These are phyloP conservation scores for Cordyceps fumosorosea DNA, from an alignment of 2,329 filamentous ascomycete species.

Conservation along the genomic window DNA sequence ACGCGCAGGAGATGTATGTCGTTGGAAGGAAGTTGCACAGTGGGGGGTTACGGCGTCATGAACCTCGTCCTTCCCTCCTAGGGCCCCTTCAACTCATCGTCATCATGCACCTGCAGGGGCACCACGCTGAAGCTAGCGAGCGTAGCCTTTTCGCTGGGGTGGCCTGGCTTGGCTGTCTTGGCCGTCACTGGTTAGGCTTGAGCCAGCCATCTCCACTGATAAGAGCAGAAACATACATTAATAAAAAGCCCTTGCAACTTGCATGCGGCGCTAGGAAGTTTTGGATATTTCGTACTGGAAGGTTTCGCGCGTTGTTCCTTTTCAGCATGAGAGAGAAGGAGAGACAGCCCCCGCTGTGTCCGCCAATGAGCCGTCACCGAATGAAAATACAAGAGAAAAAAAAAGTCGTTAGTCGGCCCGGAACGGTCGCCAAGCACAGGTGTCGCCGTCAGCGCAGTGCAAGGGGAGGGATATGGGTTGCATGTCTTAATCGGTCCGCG, in stretches of 20 bases:
- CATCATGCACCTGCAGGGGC: background rate
- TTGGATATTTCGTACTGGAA: background rate
- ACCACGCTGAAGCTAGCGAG: too few relatives aligned
- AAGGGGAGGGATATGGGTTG: background rate
- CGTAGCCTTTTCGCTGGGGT: background rate
- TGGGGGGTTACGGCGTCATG: background rate
- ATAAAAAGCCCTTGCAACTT: background rate
- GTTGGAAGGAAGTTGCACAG: background rate
- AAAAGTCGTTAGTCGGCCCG: background rate
- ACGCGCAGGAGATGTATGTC: too few relatives aligned
- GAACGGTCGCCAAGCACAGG: background rate
- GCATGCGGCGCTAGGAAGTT: background rate
- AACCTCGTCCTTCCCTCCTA: background rate
- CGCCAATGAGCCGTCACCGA: background rate
- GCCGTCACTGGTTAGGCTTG: background rate
- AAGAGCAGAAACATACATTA: background rate
- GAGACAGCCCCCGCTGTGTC: background rate
- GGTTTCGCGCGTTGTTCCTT: background rate
- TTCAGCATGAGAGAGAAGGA: background rate
- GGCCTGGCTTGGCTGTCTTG: background rate
- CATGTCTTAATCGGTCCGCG: background rate
- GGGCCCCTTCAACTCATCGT: background rate
- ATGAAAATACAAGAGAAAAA: background rate
- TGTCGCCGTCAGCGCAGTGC: background rate
- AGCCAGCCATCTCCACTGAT: constrained; percentile 4